These are phyloP conservation scores for Gossypium davidsonii DNA, from an alignment of 441 rosid genomes.

Conservation along the genomic window DNA sequence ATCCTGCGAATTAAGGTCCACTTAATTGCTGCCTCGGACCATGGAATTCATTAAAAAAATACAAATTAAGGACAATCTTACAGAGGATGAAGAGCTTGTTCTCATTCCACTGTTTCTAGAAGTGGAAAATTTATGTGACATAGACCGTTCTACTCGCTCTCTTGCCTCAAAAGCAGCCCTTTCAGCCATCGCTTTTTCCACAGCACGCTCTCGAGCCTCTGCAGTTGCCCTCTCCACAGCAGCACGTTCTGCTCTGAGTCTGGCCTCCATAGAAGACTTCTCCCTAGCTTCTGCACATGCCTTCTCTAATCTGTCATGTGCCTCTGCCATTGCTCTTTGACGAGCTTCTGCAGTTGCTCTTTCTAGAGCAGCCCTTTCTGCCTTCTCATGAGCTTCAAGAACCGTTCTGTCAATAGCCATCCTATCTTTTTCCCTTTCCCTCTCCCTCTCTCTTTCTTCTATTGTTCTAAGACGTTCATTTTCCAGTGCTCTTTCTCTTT, in stretches of 20 bases:
- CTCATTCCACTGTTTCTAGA: conserved; percentile 45
- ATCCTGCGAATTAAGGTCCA: conserved; percentile 35
- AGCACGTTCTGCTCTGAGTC: conserved; percentile 73
- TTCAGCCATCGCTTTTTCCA: conserved; percentile 59
- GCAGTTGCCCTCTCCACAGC: conserved; percentile 82
- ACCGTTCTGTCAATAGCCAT: conserved; percentile 67
- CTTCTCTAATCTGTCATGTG: conserved; percentile 86
- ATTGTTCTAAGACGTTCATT: conserved; percentile 55
- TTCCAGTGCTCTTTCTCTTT: conserved; percentile 57
- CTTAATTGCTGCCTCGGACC: conserved; percentile 1
- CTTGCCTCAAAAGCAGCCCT: conserved; percentile 62
- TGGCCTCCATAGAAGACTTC: conserved; percentile 55
- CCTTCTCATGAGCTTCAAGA: conserved; percentile 51
- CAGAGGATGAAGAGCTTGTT: conserved; percentile 39
- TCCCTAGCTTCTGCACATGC: conserved; percentile 85
- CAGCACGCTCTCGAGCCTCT: conserved; percentile 85
- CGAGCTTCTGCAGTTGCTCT: conserved; percentile 47
- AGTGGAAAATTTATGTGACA: conserved; percentile 53
- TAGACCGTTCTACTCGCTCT: conserved; percentile 54
- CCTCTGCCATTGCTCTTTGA: conserved; percentile 69
- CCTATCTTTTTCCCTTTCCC: conserved; percentile 89
- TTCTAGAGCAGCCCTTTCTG: conserved; percentile 51
- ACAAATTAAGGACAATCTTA: conserved; percentile 25
- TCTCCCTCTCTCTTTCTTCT: conserved; percentile 87
- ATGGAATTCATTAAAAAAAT: neutral